Evolutionary conservation across 345 rosid species (phyloP).

Genomic region (Atalantia buxifolia): DNA sequence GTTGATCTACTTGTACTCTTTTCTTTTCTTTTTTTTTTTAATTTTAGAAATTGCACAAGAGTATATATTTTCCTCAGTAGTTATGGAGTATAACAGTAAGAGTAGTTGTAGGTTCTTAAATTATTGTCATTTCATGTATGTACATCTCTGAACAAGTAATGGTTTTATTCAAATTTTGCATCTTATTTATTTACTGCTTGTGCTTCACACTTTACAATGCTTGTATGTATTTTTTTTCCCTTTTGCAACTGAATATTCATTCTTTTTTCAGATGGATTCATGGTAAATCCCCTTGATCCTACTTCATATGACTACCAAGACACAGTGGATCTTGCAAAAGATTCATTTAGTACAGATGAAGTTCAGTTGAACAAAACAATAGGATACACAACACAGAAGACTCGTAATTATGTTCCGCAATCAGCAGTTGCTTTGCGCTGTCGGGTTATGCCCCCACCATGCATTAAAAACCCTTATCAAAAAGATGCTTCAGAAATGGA

Average conservation of each 20-base stretch:
- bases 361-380: constrained; percentile 31
- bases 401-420: constrained; percentile 63
- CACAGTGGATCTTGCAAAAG: constrained; percentile 43
- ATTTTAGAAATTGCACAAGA: neutral
- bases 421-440: constrained; percentile 87
- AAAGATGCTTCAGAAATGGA: constrained; percentile 47
- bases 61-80: neutral
- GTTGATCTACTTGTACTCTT: neutral
- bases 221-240: neutral
- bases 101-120: neutral
- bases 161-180: neutral
- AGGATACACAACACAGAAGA: constrained; percentile 30
- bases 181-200: neutral
- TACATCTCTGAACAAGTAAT: neutral
- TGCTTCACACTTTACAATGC: neutral
- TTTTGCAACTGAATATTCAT: constrained; percentile 11
- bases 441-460: constrained; percentile 92
- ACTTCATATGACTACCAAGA: constrained; percentile 39
- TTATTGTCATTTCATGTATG: neutral
- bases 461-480: constrained; percentile 86
- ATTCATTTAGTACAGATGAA: constrained; percentile 41
- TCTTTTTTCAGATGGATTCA: constrained; percentile 35
- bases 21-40: neutral
- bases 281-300: constrained; percentile 40
- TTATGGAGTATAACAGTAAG: neutral